Percentiles rank a stretch among this genome's conserved stretches.
Evolutionary conservation across 306 rosid species (phyloP).

Genomic region (Quercus berberidifolia): DNA sequence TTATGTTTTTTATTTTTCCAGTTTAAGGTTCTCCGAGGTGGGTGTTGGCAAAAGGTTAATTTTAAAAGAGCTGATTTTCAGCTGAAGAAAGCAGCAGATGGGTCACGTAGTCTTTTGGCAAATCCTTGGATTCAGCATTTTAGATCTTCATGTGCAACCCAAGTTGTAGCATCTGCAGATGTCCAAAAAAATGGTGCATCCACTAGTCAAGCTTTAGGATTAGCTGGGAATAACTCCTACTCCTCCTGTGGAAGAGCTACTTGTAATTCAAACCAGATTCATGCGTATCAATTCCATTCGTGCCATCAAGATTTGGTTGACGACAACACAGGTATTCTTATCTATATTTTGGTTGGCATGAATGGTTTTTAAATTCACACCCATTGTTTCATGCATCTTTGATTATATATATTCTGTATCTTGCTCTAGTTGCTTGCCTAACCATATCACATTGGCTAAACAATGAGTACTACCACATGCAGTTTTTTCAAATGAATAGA

Average conservation of each 20-base stretch:
- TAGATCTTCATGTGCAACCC: conserved; percentile 29
- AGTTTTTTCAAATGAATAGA: too few species aligned
- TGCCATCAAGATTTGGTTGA: conserved; percentile 22
- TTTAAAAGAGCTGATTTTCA: conserved; percentile 37
- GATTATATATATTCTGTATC: too few species aligned
- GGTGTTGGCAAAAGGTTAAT: conserved; percentile 50
- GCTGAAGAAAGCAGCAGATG: conserved; percentile 16
- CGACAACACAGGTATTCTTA: conserved; percentile 36
- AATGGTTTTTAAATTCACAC: neutral
- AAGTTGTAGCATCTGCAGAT: conserved; percentile 21
- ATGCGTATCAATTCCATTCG: conserved; percentile 13
- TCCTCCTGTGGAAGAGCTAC: conserved; percentile 12
- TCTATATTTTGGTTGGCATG: conserved; percentile 12
- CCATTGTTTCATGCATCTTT: neutral
- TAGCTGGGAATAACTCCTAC: conserved; percentile 18
- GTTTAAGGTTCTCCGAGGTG: conserved; percentile 61
- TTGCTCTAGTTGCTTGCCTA: too few species aligned
- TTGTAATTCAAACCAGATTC: conserved; percentile 11
- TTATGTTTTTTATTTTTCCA: conserved; percentile 1
- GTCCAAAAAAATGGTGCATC: conserved; percentile 6
- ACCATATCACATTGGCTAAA: too few species aligned
- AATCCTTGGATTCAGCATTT: conserved; percentile 70
- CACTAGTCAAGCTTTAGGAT: conserved; percentile 5
- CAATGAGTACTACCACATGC: too few species aligned
- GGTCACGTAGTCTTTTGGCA: conserved; percentile 14